phyloP scores from a whole-genome alignment of 805 yeast species.

The Candida bentonensis region DNA sequence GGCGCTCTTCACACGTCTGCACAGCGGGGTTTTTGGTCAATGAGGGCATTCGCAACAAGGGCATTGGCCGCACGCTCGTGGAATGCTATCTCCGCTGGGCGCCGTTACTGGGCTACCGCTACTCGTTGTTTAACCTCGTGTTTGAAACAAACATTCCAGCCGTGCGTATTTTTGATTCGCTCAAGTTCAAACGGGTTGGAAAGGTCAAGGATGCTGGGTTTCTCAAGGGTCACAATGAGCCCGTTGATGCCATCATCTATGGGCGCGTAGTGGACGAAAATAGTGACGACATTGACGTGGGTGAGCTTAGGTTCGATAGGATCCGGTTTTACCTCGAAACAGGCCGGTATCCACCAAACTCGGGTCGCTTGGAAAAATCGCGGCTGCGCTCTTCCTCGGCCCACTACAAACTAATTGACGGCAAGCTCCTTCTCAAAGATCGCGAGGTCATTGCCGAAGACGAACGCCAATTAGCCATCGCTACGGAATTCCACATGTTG shows the following conservation, averaged over 20 bases:
- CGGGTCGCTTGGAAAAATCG: slow-evolving; percentile 78
- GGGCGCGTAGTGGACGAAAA: slow-evolving; percentile 51
- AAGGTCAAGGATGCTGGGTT: slow-evolving; percentile 79
- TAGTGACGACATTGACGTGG: slow-evolving; percentile 7
- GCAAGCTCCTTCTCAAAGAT: slow-evolving; percentile 61
- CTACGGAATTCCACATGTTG: slow-evolving; percentile 50
- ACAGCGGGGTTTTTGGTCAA: slow-evolving; percentile 81
- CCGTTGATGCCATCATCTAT: slow-evolving; percentile 78
- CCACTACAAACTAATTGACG: slow-evolving; percentile 58
- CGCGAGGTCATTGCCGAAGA: slow-evolving; percentile 75
- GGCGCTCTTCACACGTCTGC: slow-evolving; percentile 85
- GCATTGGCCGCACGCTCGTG: slow-evolving; percentile 74
- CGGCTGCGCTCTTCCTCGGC: slow-evolving; percentile 66
- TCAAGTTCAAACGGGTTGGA: slow-evolving; percentile 68
- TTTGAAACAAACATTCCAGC: slow-evolving; percentile 83
- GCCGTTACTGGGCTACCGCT: slow-evolving; percentile 73
- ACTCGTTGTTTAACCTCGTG: slow-evolving; percentile 69
- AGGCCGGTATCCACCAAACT: slow-evolving; percentile 73
- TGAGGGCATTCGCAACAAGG: slow-evolving; percentile 84
- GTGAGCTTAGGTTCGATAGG: slow-evolving; percentile 47
- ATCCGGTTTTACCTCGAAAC: slow-evolving; percentile 66
- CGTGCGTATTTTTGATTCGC: slow-evolving; percentile 58
- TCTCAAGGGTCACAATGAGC: slow-evolving; percentile 65
- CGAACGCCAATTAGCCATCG: slow-evolving; percentile 57
- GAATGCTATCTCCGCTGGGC: slow-evolving; percentile 89